Percentiles rank a stretch among this genome's conserved stretches.
Conservation (phyloP, 345 rosid genomes). For the Limnanthes douglasii region DNA sequence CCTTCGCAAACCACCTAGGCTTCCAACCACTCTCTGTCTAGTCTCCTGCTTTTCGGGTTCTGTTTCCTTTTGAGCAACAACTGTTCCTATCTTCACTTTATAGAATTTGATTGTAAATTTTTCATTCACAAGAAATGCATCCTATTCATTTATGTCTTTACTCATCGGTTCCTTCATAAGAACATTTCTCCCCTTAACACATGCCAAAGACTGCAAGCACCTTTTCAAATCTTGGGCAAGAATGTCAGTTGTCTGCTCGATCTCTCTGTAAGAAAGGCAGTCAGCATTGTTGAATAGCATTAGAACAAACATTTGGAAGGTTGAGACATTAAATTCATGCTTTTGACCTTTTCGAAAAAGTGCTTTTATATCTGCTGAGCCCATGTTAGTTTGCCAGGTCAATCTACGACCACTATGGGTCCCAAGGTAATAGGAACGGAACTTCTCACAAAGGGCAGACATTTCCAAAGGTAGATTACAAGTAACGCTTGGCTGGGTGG, state of each 20-base stretch:
- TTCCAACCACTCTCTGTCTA: conserved; percentile 93
- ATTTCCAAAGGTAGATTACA: conserved; percentile 91
- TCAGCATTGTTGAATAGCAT: conserved; percentile 80
- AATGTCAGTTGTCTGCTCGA: conserved; percentile 85
- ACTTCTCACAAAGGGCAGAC: conserved; percentile 82
- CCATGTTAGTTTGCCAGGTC: conserved; percentile 99
- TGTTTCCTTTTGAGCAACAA: conserved; percentile 93
- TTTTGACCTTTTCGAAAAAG: conserved; percentile 89
- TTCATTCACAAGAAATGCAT: conserved; percentile 69
- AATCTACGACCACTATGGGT: conserved; percentile 91
- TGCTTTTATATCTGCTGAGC: conserved; percentile 90
- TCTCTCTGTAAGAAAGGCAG: conserved; percentile 76
- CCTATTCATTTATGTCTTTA: conserved; percentile 85
- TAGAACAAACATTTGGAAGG: conserved; percentile 97
- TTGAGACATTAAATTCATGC: conserved; percentile 94
- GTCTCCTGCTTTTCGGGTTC: conserved; percentile 99
- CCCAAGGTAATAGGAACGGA: conserved; percentile 86
- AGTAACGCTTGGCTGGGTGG: conserved; percentile 68
- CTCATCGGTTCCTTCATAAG: conserved; percentile 97
- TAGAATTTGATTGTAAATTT: conserved; percentile 89
- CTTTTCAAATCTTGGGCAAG: conserved; percentile 79
- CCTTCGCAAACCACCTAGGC: too few relatives aligned
- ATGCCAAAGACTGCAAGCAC: conserved; percentile 88
- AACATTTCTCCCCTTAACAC: conserved; percentile 86
- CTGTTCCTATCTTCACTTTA: conserved; percentile 97